phyloP scores from a whole-genome alignment of 257 asterid genomes.

The Ocimum tenuiflorum region DNA sequence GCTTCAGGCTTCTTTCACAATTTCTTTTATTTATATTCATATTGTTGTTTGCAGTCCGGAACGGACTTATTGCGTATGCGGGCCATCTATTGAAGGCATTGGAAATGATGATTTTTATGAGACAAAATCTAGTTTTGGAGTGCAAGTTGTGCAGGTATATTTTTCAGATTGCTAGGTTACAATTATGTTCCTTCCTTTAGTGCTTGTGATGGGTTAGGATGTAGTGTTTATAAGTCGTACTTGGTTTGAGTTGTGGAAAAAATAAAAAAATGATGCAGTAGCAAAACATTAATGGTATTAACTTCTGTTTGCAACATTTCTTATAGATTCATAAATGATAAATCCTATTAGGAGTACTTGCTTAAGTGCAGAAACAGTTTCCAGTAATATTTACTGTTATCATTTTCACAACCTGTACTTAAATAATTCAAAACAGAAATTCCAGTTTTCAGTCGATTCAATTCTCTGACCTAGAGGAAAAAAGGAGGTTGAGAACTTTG shows the following conservation, averaged over 20 bases:
- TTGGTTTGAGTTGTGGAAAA: background rate
- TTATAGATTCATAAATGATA: background rate
- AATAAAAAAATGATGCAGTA: background rate
- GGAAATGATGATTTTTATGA: constrained; percentile 81
- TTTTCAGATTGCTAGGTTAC: constrained; percentile 10
- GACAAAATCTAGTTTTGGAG: constrained; percentile 88
- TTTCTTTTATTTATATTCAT: constrained; percentile 16
- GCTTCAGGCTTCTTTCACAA: background rate
- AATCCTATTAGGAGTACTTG: background rate
- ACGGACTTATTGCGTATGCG: constrained; percentile 81
- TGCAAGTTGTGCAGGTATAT: constrained; percentile 96
- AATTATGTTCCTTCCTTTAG: constrained; percentile 12
- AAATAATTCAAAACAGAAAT: background rate
- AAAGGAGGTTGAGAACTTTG: background rate
- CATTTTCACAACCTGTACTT: background rate
- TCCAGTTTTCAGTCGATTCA: background rate
- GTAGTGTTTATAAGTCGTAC: background rate
- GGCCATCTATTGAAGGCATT: constrained; percentile 81
- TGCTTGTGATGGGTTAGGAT: background rate
- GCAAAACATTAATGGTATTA: background rate
- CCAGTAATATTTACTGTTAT: background rate
- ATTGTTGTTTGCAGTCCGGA: constrained; percentile 65
- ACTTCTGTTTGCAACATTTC: background rate
- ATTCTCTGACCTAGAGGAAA: background rate
- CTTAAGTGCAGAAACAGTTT: background rate